phyloP scores from a whole-genome alignment of 2,329 filamentous ascomycete genomes.

The Ophiocordyceps camponoti-leonardi region DNA sequence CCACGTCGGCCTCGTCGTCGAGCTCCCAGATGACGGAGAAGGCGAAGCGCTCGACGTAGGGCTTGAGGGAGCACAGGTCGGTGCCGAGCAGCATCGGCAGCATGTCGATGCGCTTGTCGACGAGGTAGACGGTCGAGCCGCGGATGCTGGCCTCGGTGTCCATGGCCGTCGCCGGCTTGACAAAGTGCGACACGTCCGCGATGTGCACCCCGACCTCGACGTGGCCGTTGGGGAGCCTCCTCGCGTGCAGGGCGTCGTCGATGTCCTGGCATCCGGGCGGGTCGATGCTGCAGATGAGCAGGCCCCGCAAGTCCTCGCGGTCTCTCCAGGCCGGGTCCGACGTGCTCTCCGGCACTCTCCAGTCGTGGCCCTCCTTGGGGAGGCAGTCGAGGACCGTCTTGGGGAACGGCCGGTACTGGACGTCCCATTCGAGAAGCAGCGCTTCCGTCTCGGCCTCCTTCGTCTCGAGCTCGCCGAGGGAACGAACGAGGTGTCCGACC shows the following conservation, averaged over 20 bases:
- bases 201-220: slow-evolving; percentile 96
- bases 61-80: slow-evolving; percentile 89
- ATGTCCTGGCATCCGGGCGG: slow-evolving; percentile 95
- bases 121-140: slow-evolving; percentile 91
- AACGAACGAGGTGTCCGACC: slow-evolving; percentile 82
- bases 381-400: slow-evolving; percentile 91
- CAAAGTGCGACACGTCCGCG: slow-evolving; percentile 97
- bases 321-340: slow-evolving; percentile 79
- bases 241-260: slow-evolving; percentile 87
- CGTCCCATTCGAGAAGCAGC: slow-evolving; percentile 83
- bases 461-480: slow-evolving; percentile 81
- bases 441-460: slow-evolving; percentile 98
- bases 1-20: slow-evolving; percentile 66
- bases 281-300: slow-evolving; percentile 94
- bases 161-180: slow-evolving; percentile 95
- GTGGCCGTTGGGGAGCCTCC: slow-evolving; percentile 75
- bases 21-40: slow-evolving; percentile 85
- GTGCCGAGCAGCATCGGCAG: slow-evolving; percentile 90
- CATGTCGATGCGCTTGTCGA: slow-evolving; percentile 99
- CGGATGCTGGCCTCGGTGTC: slow-evolving; percentile 86
- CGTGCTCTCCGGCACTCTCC: slow-evolving; percentile 68
- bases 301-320: slow-evolving; percentile 64
- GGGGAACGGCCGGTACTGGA: slow-evolving; percentile 93
- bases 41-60: slow-evolving; percentile 86
- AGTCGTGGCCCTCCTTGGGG: slow-evolving; percentile 79